phyloP scores from a whole-genome alignment of 1,284 basidiomycete species.

The Tilletia horrida region DNA sequence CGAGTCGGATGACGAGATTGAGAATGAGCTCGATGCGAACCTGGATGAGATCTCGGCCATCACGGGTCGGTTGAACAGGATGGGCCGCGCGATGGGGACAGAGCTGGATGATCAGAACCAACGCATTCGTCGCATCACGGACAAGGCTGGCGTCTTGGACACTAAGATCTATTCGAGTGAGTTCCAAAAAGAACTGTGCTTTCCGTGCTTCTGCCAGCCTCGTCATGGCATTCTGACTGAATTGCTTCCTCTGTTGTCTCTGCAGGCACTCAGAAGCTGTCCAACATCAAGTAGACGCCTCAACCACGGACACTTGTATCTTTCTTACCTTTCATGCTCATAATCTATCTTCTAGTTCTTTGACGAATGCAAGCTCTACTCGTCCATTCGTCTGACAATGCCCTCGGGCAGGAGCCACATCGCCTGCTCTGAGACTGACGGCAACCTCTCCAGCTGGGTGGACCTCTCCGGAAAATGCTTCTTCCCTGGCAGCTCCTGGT shows the following conservation, averaged over 20 bases:
- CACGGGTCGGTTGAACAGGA: conserved; percentile 75
- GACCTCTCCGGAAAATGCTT: too few species aligned
- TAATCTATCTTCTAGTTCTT: too few species aligned
- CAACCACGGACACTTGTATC: not conserved
- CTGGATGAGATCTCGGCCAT: conserved; percentile 81
- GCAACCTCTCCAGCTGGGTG: too few species aligned
- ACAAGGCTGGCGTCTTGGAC: conserved; percentile 50
- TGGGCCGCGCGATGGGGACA: conserved; percentile 76
- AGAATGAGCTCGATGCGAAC: conserved; percentile 79
- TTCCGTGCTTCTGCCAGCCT: not conserved
- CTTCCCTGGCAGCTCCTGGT: too few species aligned
- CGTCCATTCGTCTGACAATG: too few species aligned
- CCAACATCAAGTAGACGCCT: conserved; percentile 17
- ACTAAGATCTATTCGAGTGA: conserved; percentile 40
- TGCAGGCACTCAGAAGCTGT: conserved; percentile 17
- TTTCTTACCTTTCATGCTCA: not conserved
- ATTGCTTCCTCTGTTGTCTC: too few species aligned
- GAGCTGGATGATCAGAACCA: conserved; percentile 50
- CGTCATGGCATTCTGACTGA: not conserved
- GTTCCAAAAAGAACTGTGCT: not conserved
- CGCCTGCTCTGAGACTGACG: too few species aligned
- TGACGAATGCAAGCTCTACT: too few species aligned
- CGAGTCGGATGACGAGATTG: conserved; percentile 85
- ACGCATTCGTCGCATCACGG: conserved; percentile 45
- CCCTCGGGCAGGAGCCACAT: too few species aligned